Percentiles rank a stretch among this genome's conserved stretches.
Conservation (phyloP, 2,329 filamentous ascomycete species). For the Thielaviopsis ethacetica region DNA sequence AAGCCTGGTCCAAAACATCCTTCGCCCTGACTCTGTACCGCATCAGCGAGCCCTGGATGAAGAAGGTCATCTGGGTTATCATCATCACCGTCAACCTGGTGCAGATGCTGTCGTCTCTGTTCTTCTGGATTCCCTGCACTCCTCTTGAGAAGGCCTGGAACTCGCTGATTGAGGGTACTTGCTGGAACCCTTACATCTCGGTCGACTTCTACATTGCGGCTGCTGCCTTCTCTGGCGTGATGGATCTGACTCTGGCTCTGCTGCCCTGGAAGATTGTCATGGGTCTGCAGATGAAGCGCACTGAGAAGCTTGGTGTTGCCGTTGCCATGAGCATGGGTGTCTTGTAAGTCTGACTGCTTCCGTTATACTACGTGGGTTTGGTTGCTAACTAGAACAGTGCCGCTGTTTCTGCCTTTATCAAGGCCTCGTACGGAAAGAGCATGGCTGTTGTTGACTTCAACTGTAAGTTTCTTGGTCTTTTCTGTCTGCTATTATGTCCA, state of each 20-base stretch:
- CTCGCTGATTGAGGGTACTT: slow-evolving; percentile 13
- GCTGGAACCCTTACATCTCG: slow-evolving; percentile 13
- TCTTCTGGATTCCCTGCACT: slow-evolving; percentile 17
- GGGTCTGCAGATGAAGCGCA: slow-evolving; percentile 16
- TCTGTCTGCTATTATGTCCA: background rate
- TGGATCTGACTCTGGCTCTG: slow-evolving; percentile 15
- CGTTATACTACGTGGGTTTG: background rate
- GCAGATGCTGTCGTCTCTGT: slow-evolving; percentile 14
- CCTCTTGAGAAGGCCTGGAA: slow-evolving; percentile 16
- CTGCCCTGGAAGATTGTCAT: slow-evolving; percentile 17
- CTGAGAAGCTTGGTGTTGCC: slow-evolving; percentile 17
- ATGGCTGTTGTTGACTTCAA: slow-evolving; percentile 6
- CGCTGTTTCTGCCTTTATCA: slow-evolving; percentile 9
- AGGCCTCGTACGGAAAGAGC: background rate
- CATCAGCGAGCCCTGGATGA: slow-evolving; percentile 15
- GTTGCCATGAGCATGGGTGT: slow-evolving; percentile 17
- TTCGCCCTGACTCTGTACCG: slow-evolving; percentile 19
- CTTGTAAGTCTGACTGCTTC: slow-evolving; percentile 13
- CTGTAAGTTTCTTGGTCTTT: background rate
- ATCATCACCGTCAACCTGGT: slow-evolving; percentile 16
- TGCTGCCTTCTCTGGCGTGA: slow-evolving; percentile 12
- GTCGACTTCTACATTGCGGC: slow-evolving; percentile 8
- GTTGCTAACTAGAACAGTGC: background rate
- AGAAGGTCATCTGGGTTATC: slow-evolving; percentile 16
- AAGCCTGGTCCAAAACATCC: slow-evolving; percentile 17